Percentiles rank a stretch among this genome's conserved stretches.
These are phyloP conservation scores for Talaromyces liani DNA, from an alignment of 495 filamentous ascomycete species.

Conservation along the genomic window DNA sequence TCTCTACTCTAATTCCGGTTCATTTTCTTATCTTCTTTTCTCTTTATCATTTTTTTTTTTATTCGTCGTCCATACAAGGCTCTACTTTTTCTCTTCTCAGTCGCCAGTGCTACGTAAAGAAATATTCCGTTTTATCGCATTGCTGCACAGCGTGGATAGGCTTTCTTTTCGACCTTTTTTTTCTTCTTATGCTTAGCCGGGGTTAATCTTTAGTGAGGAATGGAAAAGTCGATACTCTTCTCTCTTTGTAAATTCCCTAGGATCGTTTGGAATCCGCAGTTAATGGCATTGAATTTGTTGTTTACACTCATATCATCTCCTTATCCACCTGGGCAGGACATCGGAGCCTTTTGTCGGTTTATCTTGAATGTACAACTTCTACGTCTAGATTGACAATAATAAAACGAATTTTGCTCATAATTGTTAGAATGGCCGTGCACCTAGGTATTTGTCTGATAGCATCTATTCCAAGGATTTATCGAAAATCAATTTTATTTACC, in stretches of 20 bases:
- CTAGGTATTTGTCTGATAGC: too few species aligned
- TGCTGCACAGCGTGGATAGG: slow-evolving; percentile 4
- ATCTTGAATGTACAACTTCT: too few species aligned
- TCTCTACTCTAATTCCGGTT: slow-evolving; percentile 7
- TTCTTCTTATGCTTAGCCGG: neutral
- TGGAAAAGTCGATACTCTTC: neutral
- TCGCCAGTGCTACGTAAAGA: neutral
- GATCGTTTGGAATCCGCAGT: too few species aligned
- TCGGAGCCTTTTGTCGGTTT: too few species aligned
- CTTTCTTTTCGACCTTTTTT: slow-evolving; percentile 9
- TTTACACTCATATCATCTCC: too few species aligned
- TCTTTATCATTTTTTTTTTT: neutral
- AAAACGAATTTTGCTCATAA: too few species aligned
- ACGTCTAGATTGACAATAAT: too few species aligned
- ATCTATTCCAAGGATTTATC: too few species aligned
- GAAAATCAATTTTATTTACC: too few species aligned
- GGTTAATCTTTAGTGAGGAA: neutral
- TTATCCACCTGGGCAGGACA: too few species aligned
- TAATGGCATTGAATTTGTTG: too few species aligned
- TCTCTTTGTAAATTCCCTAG: neutral
- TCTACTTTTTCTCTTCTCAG: neutral
- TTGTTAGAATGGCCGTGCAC: too few species aligned
- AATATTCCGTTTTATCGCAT: slow-evolving; percentile 6
- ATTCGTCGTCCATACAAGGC: slow-evolving; percentile 3
- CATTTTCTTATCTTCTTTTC: slow-evolving; percentile 6